A percentile compares a stretch with the other conserved stretches of the same genome.
These are phyloP conservation scores for Candida sojae DNA, from an alignment of 1,139 yeast species.

Conservation along the genomic window DNA sequence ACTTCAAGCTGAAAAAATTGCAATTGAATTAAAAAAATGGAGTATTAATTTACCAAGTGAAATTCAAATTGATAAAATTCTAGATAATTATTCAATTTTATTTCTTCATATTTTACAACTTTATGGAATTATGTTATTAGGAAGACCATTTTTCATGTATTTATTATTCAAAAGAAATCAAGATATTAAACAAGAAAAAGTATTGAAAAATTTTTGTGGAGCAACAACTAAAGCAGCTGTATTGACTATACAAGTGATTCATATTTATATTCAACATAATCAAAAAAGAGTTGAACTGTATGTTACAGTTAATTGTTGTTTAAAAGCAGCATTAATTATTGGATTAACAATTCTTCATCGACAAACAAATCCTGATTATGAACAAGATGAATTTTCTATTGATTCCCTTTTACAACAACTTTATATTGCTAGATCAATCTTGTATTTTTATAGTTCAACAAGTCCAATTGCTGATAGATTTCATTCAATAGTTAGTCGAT, in stretches of 20 bases:
- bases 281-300: conserved; percentile 16
- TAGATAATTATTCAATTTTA: conserved; percentile 22
- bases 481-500: conserved; percentile 10
- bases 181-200: conserved; percentile 13
- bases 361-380: conserved; percentile 9
- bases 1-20: conserved; percentile 33
- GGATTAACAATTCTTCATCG: conserved; percentile 15
- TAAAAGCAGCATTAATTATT: conserved; percentile 16
- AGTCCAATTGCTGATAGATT: conserved; percentile 14
- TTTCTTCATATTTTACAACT: conserved; percentile 40
- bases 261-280: conserved; percentile 12
- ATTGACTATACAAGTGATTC: conserved; percentile 18
- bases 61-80: conserved; percentile 22
- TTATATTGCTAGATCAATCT: conserved; percentile 13
- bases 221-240: conserved; percentile 18
- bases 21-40: conserved; percentile 38
- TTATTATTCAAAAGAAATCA: conserved; percentile 9
- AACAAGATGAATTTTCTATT: conserved; percentile 11
- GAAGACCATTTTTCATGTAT: conserved; percentile 46
- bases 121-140: conserved; percentile 38
- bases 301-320: conserved; percentile 14
- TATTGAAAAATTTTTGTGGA: conserved; percentile 16
- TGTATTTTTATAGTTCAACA: conserved; percentile 13
- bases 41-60: conserved; percentile 29
- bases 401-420: conserved; percentile 12